Base-by-base conservation (phyloP, 2,329 filamentous ascomycete species). In the Ophiosphaerella korrae region DNA sequence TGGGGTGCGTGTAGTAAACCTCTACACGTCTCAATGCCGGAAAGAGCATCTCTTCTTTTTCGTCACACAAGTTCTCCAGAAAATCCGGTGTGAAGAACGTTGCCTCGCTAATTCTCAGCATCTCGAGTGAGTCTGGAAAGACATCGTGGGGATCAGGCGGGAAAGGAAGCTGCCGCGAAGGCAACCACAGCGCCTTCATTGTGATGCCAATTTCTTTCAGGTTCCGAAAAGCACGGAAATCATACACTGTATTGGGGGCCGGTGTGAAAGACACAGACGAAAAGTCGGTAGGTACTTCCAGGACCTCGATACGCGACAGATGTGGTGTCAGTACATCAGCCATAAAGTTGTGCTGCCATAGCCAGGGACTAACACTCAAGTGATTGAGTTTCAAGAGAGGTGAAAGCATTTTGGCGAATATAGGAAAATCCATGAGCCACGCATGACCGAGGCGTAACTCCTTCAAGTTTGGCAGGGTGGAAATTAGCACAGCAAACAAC, bases 381-480 rank as follows among this genome's bases (percentile, higher is more conserved):
- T 42, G 32, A n/a, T 6, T 29, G 26, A 29, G 26, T 9, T 29
- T 29, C 7, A 29, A 29, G 26, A 11, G 7, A 29, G 41, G 9
- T 12, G 50, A 45, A 9, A 49, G 33, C 7, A 50, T 23, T 4
- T 2, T 16, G 2, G 18, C 33, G 43, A 63, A 54, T 5, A 61
- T n/a, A 6, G 56, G 56, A 4, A 62, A 53, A 33, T 63, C 56
- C 48, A 62, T 52, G 5, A 63, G 38, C 56, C 58, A 60, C 4
- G 50, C 31, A 1, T 52, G 44, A 5, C 56, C 47, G 13, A 57
- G 31, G 3, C 43, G 44, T 2, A 63, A 23, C n/a, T 57, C 48
- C 11, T 46, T 44, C 21, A 63, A n/a, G 2, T 55, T 53, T 1
- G 57, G 54, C 11, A 62, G 26, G 1, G 21, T 33, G 36, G 50